Evolutionary conservation across 441 rosid species (phyloP).

Genomic region (Dalechampia spathulata): DNA sequence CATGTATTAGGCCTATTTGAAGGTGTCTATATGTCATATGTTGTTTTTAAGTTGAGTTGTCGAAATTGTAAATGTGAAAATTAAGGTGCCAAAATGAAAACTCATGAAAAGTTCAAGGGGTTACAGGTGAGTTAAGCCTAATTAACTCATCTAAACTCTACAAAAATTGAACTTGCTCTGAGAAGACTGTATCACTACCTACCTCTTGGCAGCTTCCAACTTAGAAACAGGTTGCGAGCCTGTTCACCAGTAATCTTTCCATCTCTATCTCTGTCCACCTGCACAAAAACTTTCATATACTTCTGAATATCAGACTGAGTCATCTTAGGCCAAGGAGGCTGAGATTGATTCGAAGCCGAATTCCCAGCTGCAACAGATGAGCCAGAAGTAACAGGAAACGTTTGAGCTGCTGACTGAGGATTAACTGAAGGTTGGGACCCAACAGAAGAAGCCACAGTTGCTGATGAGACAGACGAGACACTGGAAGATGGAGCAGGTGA

Average conservation of each 20-base stretch:
- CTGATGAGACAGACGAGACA: conserved; percentile 36
- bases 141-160: too few relatives aligned
- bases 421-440: conserved; percentile 40
- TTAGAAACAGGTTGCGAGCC: conserved; percentile 87
- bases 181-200: conserved; percentile 19
- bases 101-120: too few relatives aligned
- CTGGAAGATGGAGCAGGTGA: conserved; percentile 32
- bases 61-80: too few relatives aligned
- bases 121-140: too few relatives aligned
- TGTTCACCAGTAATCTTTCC: conserved; percentile 89
- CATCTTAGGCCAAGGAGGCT: conserved; percentile 85
- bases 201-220: conserved; percentile 99
- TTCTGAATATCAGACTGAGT: conserved; percentile 75
- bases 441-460: conserved; percentile 32
- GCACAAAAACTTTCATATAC: conserved; percentile 78
- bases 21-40: too few relatives aligned
- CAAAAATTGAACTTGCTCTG: too few relatives aligned
- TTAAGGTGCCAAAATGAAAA: too few relatives aligned
- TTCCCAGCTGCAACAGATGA: conserved; percentile 49
- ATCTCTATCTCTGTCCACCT: conserved; percentile 94
- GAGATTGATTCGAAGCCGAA: conserved; percentile 45
- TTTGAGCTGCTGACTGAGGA: conserved; percentile 35
- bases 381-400: conserved; percentile 21
- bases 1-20: too few relatives aligned
- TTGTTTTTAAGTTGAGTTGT: too few relatives aligned